Conservation (phyloP, 2,329 filamentous ascomycete species). For the Talaromyces sp. region DNA sequence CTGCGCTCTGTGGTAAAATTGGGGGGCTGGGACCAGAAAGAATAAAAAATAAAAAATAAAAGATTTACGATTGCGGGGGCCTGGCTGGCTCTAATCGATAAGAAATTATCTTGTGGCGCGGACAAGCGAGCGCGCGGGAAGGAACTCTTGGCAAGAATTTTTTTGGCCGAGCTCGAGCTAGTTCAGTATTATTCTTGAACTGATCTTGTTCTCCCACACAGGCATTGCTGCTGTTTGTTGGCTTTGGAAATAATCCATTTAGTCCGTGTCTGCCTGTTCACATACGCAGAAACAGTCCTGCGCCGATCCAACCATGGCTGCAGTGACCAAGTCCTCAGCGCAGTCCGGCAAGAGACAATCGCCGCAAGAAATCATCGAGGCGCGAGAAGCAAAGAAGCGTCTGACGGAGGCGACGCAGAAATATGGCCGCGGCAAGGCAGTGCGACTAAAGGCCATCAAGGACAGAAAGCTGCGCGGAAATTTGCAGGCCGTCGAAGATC, state of each 20-base stretch:
- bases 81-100: constrained; percentile 10
- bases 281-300: constrained; percentile 8
- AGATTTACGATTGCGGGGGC: neutral
- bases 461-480: constrained; percentile 88
- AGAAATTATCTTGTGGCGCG: constrained; percentile 25
- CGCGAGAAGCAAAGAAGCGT: constrained; percentile 35
- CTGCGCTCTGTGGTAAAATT: neutral
- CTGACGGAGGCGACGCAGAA: constrained; percentile 57
- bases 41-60: neutral
- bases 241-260: neutral
- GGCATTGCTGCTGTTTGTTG: neutral
- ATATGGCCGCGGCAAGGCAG: constrained; percentile 78
- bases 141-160: constrained; percentile 35
- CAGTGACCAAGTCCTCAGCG: constrained; percentile 23
- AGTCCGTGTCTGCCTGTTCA: neutral
- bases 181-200: neutral
- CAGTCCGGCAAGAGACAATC: constrained; percentile 13
- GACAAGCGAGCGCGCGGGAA: constrained; percentile 25
- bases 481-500: constrained; percentile 70
- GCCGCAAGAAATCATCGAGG: constrained; percentile 21
- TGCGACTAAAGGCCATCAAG: constrained; percentile 67
- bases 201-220: neutral
- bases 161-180: constrained; percentile 17
- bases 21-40: too few species aligned
- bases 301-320: constrained; percentile 21